Evolutionary conservation across 805 yeast species (phyloP).

Genomic region (Danielozyma ontarioensis): DNA sequence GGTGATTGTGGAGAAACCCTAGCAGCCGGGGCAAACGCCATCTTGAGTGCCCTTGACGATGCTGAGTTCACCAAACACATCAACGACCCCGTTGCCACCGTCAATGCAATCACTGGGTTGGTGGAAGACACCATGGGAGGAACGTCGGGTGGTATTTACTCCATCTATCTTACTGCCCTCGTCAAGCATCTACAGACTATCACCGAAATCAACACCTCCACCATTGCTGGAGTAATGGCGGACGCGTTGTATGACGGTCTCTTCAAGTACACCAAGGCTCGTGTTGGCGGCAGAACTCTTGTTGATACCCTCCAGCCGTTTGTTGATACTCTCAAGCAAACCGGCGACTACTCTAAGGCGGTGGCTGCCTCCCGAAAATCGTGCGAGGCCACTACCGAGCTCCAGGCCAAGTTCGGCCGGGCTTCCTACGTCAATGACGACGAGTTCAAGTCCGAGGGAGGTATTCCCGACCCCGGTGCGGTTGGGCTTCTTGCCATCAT

Average conservation of each 20-base stretch:
- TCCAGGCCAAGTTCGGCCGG: constrained; percentile 87
- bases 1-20: constrained; percentile 97
- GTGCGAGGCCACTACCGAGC: constrained; percentile 66
- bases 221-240: constrained; percentile 46
- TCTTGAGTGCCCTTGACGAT: constrained; percentile 47
- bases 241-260: constrained; percentile 63
- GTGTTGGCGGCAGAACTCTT: constrained; percentile 84
- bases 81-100: constrained; percentile 50
- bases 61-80: constrained; percentile 22
- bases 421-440: constrained; percentile 80
- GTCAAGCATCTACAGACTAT: constrained; percentile 41
- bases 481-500: constrained; percentile 68
- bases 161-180: constrained; percentile 77
- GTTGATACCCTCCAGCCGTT: constrained; percentile 89
- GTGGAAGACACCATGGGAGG: constrained; percentile 97
- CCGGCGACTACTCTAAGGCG: constrained; percentile 55
- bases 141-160: constrained; percentile 90
- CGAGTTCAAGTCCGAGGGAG: constrained; percentile 54
- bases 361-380: constrained; percentile 67
- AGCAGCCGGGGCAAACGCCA: constrained; percentile 74
- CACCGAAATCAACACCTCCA: constrained; percentile 27
- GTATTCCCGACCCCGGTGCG: constrained; percentile 96
- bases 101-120: constrained; percentile 71
- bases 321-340: constrained; percentile 50
- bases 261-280: constrained; percentile 82